Evolutionary conservation across 108 stramenopile genomes (phyloP).

Genomic region (Pseudonitzschia multiseries): DNA sequence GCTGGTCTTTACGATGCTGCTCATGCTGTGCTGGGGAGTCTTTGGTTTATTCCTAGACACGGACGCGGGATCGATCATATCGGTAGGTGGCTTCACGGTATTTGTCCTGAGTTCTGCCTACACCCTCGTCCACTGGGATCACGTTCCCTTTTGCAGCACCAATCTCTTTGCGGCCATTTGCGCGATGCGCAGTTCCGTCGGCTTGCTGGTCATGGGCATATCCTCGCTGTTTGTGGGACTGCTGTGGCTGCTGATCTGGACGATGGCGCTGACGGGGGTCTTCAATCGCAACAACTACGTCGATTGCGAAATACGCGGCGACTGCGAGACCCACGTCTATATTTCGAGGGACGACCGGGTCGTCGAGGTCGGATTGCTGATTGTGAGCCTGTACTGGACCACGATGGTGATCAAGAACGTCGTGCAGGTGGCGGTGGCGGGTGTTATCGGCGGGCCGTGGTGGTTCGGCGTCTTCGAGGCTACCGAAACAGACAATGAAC

Average conservation of each 20-base stretch:
- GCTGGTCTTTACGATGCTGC: conserved; percentile 38
- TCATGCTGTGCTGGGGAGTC: conserved; percentile 39
- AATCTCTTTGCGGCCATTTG: conserved; percentile 67
- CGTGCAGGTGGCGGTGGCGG: conserved; percentile 73
- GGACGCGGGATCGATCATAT: conserved; percentile 32
- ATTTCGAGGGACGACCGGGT: conserved; percentile 11
- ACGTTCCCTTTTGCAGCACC: conserved; percentile 79
- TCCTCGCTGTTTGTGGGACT: conserved; percentile 43
- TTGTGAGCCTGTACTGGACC: conserved; percentile 72
- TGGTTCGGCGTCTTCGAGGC: conserved; percentile 26
- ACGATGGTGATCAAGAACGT: conserved; percentile 74
- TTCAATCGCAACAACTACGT: conserved; percentile 48
- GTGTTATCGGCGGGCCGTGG: conserved; percentile 87
- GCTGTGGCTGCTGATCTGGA: conserved; percentile 62
- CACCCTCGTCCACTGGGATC: conserved; percentile 47
- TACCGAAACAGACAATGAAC: background rate
- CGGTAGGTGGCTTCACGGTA: conserved; percentile 22
- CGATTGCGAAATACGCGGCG: conserved; percentile 26
- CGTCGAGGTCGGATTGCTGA: conserved; percentile 34
- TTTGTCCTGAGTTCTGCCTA: conserved; percentile 29
- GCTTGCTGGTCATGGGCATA: conserved; percentile 54
- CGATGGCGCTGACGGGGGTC: conserved; percentile 61
- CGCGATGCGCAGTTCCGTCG: conserved; percentile 62
- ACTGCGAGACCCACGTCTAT: conserved; percentile 29
- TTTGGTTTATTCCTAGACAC: conserved; percentile 35